Evolutionary conservation across 352 stramenopile species (phyloP).

Genomic region (Plasmopara halstedii): DNA sequence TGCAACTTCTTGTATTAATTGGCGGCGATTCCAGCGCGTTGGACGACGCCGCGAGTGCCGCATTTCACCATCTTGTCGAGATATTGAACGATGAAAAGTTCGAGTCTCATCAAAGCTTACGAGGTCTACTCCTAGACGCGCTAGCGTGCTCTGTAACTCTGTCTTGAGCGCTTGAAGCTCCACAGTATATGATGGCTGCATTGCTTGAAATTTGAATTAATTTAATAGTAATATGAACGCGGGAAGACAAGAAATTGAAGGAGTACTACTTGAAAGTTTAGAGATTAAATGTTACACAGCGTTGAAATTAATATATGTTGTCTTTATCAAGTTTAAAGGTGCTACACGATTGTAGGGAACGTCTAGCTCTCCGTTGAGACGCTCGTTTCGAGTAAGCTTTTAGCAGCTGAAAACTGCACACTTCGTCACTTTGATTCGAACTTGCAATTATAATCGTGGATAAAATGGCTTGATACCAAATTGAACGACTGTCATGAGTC

Average conservation of each 20-base stretch:
- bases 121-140: conserved; percentile 19
- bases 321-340: too few species aligned
- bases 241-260: too few species aligned
- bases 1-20: conserved; percentile 34
- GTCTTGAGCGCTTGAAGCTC: conserved; percentile 56
- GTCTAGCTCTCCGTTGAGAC: too few species aligned
- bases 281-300: too few species aligned
- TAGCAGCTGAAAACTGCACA: too few species aligned
- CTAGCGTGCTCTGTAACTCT: conserved; percentile 48
- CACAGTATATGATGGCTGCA: conserved; percentile 22
- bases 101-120: background rate
- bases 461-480: conserved; percentile 84
- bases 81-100: background rate
- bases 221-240: too few species aligned
- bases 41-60: conserved; percentile 1
- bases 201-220: too few species aligned
- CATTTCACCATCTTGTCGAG: background rate
- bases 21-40: conserved; percentile 18
- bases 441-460: conserved; percentile 49
- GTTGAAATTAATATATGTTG: too few species aligned
- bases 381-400: too few species aligned
- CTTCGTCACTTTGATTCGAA: background rate
- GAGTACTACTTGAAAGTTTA: too few species aligned
- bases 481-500: conserved; percentile 79
- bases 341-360: too few species aligned